A percentile compares a stretch with the other conserved stretches of the same genome.
Conservation (phyloP, 805 yeast genomes). For the Candida stauntonica region DNA sequence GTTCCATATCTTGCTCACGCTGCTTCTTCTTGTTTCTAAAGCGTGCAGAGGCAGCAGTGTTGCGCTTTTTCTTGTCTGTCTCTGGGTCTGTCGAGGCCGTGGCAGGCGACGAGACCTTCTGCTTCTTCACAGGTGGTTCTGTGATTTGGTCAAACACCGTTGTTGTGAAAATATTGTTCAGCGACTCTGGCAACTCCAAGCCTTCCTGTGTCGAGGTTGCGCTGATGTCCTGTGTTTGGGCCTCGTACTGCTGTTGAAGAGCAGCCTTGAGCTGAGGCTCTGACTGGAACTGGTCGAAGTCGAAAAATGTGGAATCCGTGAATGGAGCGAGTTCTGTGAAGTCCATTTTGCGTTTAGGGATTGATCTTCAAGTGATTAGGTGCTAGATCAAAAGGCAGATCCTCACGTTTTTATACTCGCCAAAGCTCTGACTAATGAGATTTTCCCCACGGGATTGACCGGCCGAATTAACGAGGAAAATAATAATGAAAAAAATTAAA, state of each 20-base stretch:
- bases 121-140: constrained; percentile 2
- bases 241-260: constrained; percentile 7
- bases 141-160: neutral
- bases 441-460: neutral
- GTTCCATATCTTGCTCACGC: constrained; percentile 57
- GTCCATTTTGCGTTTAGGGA: neutral
- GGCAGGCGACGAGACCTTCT: neutral
- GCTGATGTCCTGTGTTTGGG: neutral
- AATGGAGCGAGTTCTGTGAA: constrained; percentile 17
- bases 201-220: too few species aligned
- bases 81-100: constrained; percentile 7
- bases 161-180: neutral
- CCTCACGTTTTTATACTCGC: too few species aligned
- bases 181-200: neutral
- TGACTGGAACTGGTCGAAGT: constrained; percentile 23
- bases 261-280: constrained; percentile 11
- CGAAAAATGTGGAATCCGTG: constrained; percentile 22
- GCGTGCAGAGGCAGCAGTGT: constrained; percentile 63
- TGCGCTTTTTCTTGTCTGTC: constrained; percentile 49
- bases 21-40: constrained; percentile 59
- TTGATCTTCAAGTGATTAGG: too few species aligned
- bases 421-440: too few species aligned
- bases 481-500: neutral
- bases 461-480: neutral
- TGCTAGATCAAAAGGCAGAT: too few species aligned